phyloP scores from a whole-genome alignment of 257 asterid genomes.

The Ajuga chamaepitys region DNA sequence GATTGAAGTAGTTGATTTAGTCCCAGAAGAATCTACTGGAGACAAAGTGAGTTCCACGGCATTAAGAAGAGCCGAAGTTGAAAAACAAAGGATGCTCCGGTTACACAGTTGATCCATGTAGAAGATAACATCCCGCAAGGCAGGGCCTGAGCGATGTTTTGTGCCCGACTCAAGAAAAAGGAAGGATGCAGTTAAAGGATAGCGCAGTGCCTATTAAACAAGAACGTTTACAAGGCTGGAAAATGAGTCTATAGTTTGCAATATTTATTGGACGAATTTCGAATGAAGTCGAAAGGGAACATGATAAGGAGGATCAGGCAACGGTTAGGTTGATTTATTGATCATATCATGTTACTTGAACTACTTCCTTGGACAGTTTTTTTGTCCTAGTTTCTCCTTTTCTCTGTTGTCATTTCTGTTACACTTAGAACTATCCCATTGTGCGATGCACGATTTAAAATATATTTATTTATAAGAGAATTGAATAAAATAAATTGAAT shows the following conservation, averaged over 20 bases:
- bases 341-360: not conserved
- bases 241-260: not conserved
- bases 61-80: slow-evolving; percentile 64
- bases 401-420: not conserved
- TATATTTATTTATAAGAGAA: no score
- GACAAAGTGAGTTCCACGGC: slow-evolving; percentile 77
- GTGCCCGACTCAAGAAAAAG: no score
- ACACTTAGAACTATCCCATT: no score
- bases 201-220: no score
- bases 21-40: slow-evolving; percentile 56
- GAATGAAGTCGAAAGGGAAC: not conserved
- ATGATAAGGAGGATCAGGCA: slow-evolving; percentile 5
- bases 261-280: not conserved
- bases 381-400: not conserved
- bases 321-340: slow-evolving; percentile 10
- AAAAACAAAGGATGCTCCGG: slow-evolving; percentile 35
- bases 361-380: slow-evolving; percentile 4
- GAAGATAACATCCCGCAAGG: no score
- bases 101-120: slow-evolving; percentile 18
- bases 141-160: no score
- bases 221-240: not conserved
- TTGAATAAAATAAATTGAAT: no score
- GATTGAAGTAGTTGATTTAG: slow-evolving; percentile 84
- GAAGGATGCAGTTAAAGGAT: no score
- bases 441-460: no score